A percentile compares a stretch with the other conserved stretches of the same genome.
Evolutionary conservation across 2,329 filamentous ascomycete genomes (phyloP).

Genomic region (Penicillium verrucosum): DNA sequence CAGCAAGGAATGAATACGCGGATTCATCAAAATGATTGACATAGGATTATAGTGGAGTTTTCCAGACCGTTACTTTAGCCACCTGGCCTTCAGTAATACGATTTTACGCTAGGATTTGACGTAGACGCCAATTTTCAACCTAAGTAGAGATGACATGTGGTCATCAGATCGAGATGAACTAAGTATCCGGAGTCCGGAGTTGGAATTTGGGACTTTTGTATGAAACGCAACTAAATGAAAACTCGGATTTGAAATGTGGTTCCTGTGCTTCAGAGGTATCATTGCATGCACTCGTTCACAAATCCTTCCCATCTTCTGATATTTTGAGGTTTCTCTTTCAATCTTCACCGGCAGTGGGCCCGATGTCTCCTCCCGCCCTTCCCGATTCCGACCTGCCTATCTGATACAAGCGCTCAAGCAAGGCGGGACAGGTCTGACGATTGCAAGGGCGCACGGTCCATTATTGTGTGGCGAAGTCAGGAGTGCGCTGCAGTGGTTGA

Average conservation of each 20-base stretch:
- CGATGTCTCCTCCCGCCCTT: background rate
- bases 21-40: background rate
- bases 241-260: background rate
- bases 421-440: background rate
- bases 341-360: background rate
- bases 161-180: background rate
- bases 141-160: background rate
- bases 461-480: background rate
- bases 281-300: background rate
- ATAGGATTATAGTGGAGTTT: background rate
- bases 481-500: too few relatives aligned
- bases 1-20: background rate
- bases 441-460: background rate
- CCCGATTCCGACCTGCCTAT: constrained; percentile 8
- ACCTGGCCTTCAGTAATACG: background rate
- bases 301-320: background rate
- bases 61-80: background rate
- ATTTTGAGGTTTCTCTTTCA: background rate
- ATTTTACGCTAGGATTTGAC: background rate
- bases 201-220: background rate
- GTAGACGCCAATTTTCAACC: background rate
- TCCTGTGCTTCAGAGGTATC: background rate
- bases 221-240: background rate
- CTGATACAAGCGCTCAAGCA: constrained; percentile 2
- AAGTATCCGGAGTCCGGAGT: background rate